Evolutionary conservation across 2,329 filamentous ascomycete genomes (phyloP).

Genomic region (Zalaria obscura): DNA sequence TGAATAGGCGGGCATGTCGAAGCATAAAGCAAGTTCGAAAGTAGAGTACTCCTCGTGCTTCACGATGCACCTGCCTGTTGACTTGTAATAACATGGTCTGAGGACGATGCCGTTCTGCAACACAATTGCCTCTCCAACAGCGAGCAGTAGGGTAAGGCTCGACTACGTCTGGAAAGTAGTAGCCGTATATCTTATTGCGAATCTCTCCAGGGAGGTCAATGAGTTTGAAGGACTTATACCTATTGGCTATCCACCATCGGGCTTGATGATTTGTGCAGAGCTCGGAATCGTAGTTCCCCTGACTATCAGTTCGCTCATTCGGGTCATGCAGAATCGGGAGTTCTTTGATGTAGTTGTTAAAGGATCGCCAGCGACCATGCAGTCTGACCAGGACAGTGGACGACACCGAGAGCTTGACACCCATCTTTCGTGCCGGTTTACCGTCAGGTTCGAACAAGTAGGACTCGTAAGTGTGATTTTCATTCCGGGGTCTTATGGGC

Average conservation of each 20-base stretch:
- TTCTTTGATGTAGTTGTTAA: neutral
- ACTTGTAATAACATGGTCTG: constrained; percentile 5
- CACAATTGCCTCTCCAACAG: constrained; percentile 2
- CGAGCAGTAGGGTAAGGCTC: neutral
- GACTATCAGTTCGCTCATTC: neutral
- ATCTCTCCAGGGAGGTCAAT: constrained; percentile 10
- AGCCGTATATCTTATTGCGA: constrained; percentile 10
- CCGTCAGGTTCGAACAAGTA: neutral
- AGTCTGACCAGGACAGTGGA: neutral
- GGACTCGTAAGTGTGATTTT: neutral
- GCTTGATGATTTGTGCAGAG: neutral
- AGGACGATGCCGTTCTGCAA: neutral
- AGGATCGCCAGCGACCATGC: neutral
- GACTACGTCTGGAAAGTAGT: constrained; percentile 1
- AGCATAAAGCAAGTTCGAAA: constrained; percentile 8
- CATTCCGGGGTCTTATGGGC: neutral
- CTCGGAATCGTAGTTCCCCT: neutral
- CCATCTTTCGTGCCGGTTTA: neutral
- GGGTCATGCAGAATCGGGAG: neutral
- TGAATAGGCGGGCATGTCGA: constrained; percentile 3
- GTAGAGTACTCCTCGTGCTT: constrained; percentile 10
- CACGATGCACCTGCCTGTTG: constrained; percentile 9
- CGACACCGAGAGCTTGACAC: neutral
- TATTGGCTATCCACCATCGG: neutral
- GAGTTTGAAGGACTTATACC: neutral